Evolutionary conservation across 2,329 filamentous ascomycete species (phyloP).

Genomic region (Dactylellina drechsleri): DNA sequence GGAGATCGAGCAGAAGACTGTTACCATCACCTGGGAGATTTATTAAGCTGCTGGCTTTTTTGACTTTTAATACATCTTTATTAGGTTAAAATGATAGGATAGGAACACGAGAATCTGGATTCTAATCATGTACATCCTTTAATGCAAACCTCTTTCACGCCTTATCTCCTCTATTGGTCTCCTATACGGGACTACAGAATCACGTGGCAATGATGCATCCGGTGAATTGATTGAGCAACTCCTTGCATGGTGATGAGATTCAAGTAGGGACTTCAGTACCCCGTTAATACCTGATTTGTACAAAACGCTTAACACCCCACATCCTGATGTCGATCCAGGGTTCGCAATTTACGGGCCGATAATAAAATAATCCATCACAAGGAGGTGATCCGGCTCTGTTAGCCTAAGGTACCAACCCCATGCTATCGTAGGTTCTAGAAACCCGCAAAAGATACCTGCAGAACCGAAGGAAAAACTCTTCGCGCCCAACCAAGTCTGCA

Average conservation of each 20-base stretch:
- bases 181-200: too few species aligned
- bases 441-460: neutral
- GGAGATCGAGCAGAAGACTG: slow-evolving; percentile 37
- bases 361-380: slow-evolving; percentile 6
- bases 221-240: too few species aligned
- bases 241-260: too few species aligned
- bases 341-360: slow-evolving; percentile 13
- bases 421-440: neutral
- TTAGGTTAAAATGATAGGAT: neutral
- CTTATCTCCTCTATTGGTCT: too few species aligned
- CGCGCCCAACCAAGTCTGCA: neutral
- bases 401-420: neutral
- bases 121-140: neutral
- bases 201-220: too few species aligned
- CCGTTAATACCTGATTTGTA: too few species aligned
- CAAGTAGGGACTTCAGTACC: too few species aligned
- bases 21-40: slow-evolving; percentile 18
- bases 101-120: slow-evolving; percentile 12
- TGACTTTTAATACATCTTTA: neutral
- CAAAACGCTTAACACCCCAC: too few species aligned
- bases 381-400: neutral
- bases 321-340: slow-evolving; percentile 12
- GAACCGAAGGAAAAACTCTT: neutral
- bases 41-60: slow-evolving; percentile 10
- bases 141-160: neutral